Base-by-base conservation (phyloP, 139 green algal genomes). In the Micractinium conductrix region DNA sequence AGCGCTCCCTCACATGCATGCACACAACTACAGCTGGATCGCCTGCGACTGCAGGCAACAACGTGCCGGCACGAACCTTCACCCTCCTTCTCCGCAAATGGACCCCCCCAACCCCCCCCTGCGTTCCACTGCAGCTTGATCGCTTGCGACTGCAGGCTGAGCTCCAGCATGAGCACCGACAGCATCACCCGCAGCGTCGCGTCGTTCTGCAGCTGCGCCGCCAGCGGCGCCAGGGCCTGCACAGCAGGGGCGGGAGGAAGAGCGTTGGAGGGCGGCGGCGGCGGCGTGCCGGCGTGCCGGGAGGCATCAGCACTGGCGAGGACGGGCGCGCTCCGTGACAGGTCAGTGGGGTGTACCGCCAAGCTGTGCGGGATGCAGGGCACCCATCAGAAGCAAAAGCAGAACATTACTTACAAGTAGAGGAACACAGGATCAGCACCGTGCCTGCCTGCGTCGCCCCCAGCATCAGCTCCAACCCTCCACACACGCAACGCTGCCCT, bases 111-210 rank as follows among this genome's bases (percentile, higher is more conserved):
- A 72, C 5, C 65, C 33, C 65, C 65, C 2, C 65, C 71, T 37
- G 79, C 86, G 79, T 95, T 96, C 84, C 84, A 86, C 88, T 97
- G 94, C 84, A 95, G 83, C 89, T 97, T 97, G 74, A 95, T 95
- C 28, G 89, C 91, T 86, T 96, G 93, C 0, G 55, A 75, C 37
- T 94, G 88, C 16, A 97, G 85, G 1, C 72, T 80, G 17, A 95
- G 83, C 55, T 90, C 78, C 4, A 93, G 92, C 33, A 93, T 78
- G 58, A 92, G 85, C 14, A 96, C 40, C 35, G 55, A 90, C 30
- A 97, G 84, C 90, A 96, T 89, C 6, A 91, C 93, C 21, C 83
- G 81, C 68, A 97, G 83, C 9, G 89, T 92, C 62, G 44, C 48
- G 83, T 96, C 91, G 21, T 53, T 3, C 70, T 94, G 87, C 33